Percentiles rank a stretch among this genome's conserved stretches.
phyloP scores from a whole-genome alignment of 164 flowering plant genomes.

The Paratinospora sagittata region DNA sequence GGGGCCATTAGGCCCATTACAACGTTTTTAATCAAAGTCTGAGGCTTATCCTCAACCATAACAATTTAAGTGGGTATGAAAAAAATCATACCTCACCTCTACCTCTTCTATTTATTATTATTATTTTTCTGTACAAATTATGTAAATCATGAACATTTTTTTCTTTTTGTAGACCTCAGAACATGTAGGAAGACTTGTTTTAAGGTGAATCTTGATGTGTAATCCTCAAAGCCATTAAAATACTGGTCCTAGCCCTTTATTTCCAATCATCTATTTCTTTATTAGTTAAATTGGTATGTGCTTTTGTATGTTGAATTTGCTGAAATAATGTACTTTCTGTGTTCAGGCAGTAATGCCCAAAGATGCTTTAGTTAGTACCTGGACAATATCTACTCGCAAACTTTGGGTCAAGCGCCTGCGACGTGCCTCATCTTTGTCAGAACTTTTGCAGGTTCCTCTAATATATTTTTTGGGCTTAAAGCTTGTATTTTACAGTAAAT shows the following conservation, averaged over 20 bases:
- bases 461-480: background rate
- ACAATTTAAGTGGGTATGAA: too few species aligned
- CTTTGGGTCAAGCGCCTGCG: conserved; percentile 87
- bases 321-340: background rate
- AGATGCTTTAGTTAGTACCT: conserved; percentile 58
- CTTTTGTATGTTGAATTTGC: background rate
- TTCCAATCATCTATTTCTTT: background rate
- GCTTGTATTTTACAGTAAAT: background rate
- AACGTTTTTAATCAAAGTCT: too few species aligned
- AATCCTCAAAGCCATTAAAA: background rate
- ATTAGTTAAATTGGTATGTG: background rate
- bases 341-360: conserved; percentile 85
- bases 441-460: conserved; percentile 69
- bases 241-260: background rate
- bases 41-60: too few species aligned
- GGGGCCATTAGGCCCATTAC: too few species aligned
- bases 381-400: conserved; percentile 77
- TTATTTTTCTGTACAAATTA: too few species aligned
- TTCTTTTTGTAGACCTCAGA: background rate
- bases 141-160: too few species aligned
- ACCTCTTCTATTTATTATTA: too few species aligned
- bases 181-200: background rate
- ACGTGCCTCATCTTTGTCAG: conserved; percentile 67
- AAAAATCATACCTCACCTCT: too few species aligned
- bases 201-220: background rate